These are phyloP conservation scores for Vitis hybrid DNA, from an alignment of 177 flowering plant species.

Conservation along the genomic window DNA sequence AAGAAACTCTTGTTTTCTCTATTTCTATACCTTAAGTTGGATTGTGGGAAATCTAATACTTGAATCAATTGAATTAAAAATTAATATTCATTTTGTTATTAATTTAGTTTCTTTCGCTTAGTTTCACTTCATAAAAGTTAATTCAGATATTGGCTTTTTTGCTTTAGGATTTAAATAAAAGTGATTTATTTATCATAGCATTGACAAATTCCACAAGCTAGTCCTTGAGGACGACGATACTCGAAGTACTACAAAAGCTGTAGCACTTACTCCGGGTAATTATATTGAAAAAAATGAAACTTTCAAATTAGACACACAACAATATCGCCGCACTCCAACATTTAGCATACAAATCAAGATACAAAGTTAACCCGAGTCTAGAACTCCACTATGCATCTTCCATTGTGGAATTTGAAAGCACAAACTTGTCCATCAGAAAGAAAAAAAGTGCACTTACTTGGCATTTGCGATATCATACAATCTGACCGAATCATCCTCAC, in stretches of 20 bases:
- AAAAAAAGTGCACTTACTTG: constrained; percentile 51
- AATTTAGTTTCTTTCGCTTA: too few relatives aligned
- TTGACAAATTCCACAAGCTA: too few relatives aligned
- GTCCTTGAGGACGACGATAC: fast-evolving
- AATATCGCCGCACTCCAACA: background rate
- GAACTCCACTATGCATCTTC: background rate
- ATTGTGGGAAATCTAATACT: fast-evolving
- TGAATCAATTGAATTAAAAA: too few relatives aligned
- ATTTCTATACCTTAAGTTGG: too few relatives aligned
- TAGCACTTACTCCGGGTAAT: too few relatives aligned
- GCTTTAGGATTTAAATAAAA: too few relatives aligned
- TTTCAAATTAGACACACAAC: background rate
- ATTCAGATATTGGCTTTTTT: too few relatives aligned
- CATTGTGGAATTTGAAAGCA: background rate
- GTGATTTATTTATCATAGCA: too few relatives aligned
- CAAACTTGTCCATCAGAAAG: background rate
- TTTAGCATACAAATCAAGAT: background rate
- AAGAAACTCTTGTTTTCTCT: too few relatives aligned
- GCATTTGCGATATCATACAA: constrained; percentile 83
- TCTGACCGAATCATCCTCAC: constrained; percentile 94
- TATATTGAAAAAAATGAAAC: background rate
- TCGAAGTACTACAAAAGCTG: too few relatives aligned
- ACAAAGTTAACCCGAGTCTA: background rate
- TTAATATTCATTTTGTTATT: too few relatives aligned
- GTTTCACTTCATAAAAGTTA: too few relatives aligned